Conservation (phyloP, 1,284 basidiomycete species). For the Athelia psychrophila region DNA sequence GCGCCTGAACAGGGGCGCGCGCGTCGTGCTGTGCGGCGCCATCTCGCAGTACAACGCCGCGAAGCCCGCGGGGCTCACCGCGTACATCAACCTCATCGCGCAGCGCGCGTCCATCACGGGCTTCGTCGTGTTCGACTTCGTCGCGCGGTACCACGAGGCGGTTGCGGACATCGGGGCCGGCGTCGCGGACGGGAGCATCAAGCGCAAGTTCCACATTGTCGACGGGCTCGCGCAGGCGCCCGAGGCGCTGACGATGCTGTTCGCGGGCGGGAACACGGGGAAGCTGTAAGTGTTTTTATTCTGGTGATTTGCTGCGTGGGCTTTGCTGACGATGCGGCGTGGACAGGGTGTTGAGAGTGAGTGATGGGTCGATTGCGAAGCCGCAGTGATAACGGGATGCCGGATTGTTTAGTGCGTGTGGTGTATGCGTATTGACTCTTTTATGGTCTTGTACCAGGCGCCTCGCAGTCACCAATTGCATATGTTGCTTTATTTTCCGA, state of each 20-base stretch:
- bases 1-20: slow-evolving; percentile 72
- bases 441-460: no score
- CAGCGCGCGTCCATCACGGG: slow-evolving; percentile 80
- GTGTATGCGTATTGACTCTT: no score
- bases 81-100: slow-evolving; percentile 66
- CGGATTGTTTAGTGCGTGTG: no score
- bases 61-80: slow-evolving; percentile 56
- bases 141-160: slow-evolving; percentile 49
- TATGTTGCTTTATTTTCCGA: no score
- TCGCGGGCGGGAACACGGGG: slow-evolving; percentile 78
- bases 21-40: slow-evolving; percentile 79
- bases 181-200: slow-evolving; percentile 69
- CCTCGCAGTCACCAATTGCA: no score
- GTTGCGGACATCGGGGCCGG: slow-evolving; percentile 51
- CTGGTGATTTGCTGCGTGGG: slow-evolving; percentile 1
- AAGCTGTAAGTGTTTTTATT: slow-evolving; percentile 66
- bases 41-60: slow-evolving; percentile 68
- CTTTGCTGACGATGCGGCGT: slow-evolving; percentile 1
- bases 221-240: slow-evolving; percentile 75
- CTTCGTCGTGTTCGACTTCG: slow-evolving; percentile 84
- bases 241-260: slow-evolving; percentile 66
- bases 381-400: no score
- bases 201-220: slow-evolving; percentile 79
- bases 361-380: slow-evolving; percentile 30
- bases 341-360: slow-evolving; percentile 47